phyloP scores from a whole-genome alignment of 163 green algal species.

The Scenedesmus sp. region DNA sequence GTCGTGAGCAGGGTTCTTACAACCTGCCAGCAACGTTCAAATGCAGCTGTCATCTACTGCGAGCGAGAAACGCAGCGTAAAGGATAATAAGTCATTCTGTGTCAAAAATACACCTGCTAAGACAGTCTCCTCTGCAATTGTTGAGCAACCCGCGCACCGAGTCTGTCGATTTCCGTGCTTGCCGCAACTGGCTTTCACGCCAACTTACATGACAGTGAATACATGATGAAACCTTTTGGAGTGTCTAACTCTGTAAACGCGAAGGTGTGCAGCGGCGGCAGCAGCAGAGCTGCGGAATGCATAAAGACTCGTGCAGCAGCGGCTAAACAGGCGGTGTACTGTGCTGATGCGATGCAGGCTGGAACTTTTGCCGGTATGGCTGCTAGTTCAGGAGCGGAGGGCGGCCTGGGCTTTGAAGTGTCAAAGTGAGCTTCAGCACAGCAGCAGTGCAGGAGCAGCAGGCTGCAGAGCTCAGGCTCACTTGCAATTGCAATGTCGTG shows the following conservation, averaged over 20 bases:
- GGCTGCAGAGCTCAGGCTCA: slow-evolving; percentile 11
- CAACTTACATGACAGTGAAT: background rate
- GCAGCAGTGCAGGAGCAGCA: background rate
- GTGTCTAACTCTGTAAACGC: background rate
- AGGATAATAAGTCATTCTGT: background rate
- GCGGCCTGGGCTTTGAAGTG: slow-evolving; percentile 17
- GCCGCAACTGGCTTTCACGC: background rate
- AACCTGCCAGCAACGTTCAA: background rate
- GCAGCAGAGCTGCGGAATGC: slow-evolving; percentile 1
- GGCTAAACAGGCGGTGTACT: background rate
- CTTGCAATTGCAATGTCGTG: background rate
- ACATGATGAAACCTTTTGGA: background rate
- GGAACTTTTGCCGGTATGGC: background rate
- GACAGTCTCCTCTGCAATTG: background rate
- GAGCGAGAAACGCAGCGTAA: background rate
- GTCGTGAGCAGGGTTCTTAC: background rate
- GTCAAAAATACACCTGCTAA: background rate
- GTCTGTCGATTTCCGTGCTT: background rate
- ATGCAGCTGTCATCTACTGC: background rate
- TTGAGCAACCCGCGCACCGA: background rate
- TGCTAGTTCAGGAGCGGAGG: slow-evolving; percentile 8
- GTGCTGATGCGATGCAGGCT: background rate
- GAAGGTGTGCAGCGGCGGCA: background rate
- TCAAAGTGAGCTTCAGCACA: background rate
- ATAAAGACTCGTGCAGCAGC: background rate